Evolutionary conservation across 2,329 filamentous ascomycete genomes (phyloP).

Genomic region (Pseudonectria buxi): DNA sequence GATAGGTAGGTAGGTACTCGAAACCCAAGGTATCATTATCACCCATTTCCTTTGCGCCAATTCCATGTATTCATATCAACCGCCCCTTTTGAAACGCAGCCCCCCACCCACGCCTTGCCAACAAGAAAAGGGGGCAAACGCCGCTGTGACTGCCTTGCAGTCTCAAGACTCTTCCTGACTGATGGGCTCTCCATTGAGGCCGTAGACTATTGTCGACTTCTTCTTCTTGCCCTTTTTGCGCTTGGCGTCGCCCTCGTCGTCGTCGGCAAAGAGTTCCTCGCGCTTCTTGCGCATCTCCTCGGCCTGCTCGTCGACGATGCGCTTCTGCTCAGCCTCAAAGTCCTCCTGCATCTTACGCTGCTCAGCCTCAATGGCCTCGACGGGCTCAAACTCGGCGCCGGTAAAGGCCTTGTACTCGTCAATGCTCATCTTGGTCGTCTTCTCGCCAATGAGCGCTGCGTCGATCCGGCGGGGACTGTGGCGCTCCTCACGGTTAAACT

Average conservation of each 20-base stretch:
- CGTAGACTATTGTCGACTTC: slow-evolving; percentile 29
- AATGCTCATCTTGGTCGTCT: slow-evolving; percentile 51
- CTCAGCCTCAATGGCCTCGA: slow-evolving; percentile 51
- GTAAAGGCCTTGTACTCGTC: slow-evolving; percentile 54
- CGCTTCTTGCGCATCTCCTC: slow-evolving; percentile 41
- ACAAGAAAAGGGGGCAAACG: slow-evolving; percentile 6
- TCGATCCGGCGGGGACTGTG: slow-evolving; percentile 58
- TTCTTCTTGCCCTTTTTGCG: slow-evolving; percentile 30
- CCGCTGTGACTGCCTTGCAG: slow-evolving; percentile 11
- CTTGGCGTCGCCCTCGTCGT: slow-evolving; percentile 23
- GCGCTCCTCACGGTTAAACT: slow-evolving; percentile 75
- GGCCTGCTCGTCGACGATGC: slow-evolving; percentile 38
- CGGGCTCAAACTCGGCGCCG: slow-evolving; percentile 46
- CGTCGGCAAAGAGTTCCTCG: slow-evolving; percentile 42
- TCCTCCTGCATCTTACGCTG: slow-evolving; percentile 40
- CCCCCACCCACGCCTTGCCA: too few relatives aligned
- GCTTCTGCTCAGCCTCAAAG: slow-evolving; percentile 38
- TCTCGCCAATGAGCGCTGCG: slow-evolving; percentile 54
- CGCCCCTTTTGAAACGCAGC: too few relatives aligned
- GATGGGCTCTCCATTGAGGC: slow-evolving; percentile 32
- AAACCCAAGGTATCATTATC: too few relatives aligned
- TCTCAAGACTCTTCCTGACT: slow-evolving; percentile 10
- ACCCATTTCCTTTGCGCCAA: too few relatives aligned
- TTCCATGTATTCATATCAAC: too few relatives aligned
- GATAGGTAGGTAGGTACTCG: too few relatives aligned